Conservation (phyloP, 148 eudicot genomes). For the Fagopyrum esculentum region DNA sequence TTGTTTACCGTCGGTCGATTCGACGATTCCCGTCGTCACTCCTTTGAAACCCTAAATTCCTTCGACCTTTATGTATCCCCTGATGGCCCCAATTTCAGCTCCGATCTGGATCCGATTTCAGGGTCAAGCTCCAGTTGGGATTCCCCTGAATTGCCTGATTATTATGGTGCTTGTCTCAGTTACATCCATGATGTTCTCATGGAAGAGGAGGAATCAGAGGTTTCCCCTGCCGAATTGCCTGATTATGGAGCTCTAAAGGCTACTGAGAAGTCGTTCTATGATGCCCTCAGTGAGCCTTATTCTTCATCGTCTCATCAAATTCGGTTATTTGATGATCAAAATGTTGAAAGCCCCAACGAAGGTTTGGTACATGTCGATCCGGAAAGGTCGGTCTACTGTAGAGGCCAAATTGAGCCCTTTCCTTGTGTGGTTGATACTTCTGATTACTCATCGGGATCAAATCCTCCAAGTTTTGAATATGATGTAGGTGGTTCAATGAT, state of each 20-base stretch:
- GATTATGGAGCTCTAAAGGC: slow-evolving; percentile 39
- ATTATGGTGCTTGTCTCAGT: slow-evolving; percentile 28
- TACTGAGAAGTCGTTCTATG: slow-evolving; percentile 40
- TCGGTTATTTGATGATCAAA: background rate
- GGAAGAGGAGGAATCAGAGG: slow-evolving; percentile 41
- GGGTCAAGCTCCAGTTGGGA: background rate
- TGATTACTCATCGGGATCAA: background rate
- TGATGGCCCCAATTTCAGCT: background rate
- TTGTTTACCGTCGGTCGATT: background rate
- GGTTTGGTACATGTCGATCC: background rate
- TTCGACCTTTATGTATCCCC: background rate
- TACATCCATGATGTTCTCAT: slow-evolving; percentile 42
- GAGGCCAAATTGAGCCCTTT: background rate
- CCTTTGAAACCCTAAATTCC: slow-evolving; percentile 5
- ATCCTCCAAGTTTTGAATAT: background rate
- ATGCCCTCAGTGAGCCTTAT: slow-evolving; percentile 23
- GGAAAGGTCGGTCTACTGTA: background rate
- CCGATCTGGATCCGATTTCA: slow-evolving; percentile 5
- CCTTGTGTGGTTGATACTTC: background rate
- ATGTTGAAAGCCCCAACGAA: background rate
- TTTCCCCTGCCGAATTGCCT: slow-evolving; percentile 20
- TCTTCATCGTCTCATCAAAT: slow-evolving; percentile 14
- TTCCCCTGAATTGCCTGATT: slow-evolving; percentile 19
- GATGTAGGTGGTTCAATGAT: background rate
- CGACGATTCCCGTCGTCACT: background rate